These are phyloP conservation scores for Metschnikowia santaceciliae DNA, from an alignment of 805 yeast species.

Conservation along the genomic window DNA sequence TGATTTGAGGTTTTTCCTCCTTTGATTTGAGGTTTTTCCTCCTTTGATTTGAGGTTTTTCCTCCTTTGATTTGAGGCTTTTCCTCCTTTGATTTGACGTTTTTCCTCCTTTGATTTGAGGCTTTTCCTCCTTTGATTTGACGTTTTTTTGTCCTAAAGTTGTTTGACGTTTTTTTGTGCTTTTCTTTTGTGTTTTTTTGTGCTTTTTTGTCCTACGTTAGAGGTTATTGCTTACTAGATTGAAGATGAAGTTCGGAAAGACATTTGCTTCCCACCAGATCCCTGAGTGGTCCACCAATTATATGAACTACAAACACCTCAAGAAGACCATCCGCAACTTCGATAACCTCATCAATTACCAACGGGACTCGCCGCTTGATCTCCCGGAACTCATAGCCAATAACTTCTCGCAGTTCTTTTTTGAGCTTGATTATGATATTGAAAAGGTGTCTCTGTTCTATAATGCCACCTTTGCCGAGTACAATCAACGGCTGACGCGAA, in stretches of 20 bases:
- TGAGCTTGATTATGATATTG: constrained; percentile 75
- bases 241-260: constrained; percentile 76
- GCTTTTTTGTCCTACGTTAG: no score
- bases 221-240: no score
- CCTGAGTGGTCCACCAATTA: constrained; percentile 89
- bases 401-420: constrained; percentile 66
- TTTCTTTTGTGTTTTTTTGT: no score
- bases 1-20: no score
- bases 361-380: constrained; percentile 20
- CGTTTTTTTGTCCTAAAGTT: no score
- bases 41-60: no score
- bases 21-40: no score
- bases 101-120: no score
- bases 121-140: no score
- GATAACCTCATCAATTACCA: constrained; percentile 38
- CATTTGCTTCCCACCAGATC: constrained; percentile 76
- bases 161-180: no score
- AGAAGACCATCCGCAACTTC: constrained; percentile 71
- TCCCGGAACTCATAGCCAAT: constrained; percentile 36
- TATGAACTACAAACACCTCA: constrained; percentile 80
- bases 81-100: no score
- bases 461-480: constrained; percentile 71
- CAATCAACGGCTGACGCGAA: constrained; percentile 57
- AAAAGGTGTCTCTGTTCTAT: constrained; percentile 75
- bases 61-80: no score